Conservation (phyloP, 2,329 filamentous ascomycete genomes). For the Trichoderma oligosporum region DNA sequence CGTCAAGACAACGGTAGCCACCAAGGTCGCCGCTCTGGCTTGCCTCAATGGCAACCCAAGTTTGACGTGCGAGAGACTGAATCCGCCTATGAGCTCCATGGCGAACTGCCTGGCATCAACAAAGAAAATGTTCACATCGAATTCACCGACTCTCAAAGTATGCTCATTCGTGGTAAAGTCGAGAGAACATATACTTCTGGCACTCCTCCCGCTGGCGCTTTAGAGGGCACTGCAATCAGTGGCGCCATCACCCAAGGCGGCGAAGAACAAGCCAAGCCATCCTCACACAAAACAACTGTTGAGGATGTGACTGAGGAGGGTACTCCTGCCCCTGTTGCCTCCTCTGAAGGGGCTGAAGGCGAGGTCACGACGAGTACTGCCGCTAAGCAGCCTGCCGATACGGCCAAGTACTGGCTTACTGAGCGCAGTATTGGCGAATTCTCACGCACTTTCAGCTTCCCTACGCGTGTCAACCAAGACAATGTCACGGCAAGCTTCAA, state of each 20-base stretch:
- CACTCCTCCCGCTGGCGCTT: constrained; percentile 37
- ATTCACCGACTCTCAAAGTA: constrained; percentile 67
- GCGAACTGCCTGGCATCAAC: constrained; percentile 69
- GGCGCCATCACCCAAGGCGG: constrained; percentile 37
- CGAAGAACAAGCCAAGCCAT: constrained; percentile 5
- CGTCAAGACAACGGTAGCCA: constrained; percentile 27
- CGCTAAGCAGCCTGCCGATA: constrained; percentile 20
- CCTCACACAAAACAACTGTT: background rate
- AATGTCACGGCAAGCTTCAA: constrained; percentile 56
- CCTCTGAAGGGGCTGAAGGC: constrained; percentile 51
- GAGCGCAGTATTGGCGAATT: constrained; percentile 63
- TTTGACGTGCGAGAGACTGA: constrained; percentile 69
- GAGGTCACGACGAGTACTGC: constrained; percentile 21
- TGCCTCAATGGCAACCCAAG: constrained; percentile 59
- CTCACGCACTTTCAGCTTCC: constrained; percentile 62
- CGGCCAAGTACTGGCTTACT: constrained; percentile 61
- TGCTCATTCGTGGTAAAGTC: constrained; percentile 62
- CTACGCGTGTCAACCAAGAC: constrained; percentile 55
- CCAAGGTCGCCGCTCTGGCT: constrained; percentile 19
- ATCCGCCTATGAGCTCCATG: constrained; percentile 66
- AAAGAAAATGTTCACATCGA: constrained; percentile 70
- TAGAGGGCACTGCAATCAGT: constrained; percentile 23
- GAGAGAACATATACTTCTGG: constrained; percentile 55
- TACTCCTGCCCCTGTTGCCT: constrained; percentile 51
- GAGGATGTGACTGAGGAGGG: background rate